Evolutionary conservation across 1,284 basidiomycete species (phyloP).

Genomic region (Fomitopsis pinicola): DNA sequence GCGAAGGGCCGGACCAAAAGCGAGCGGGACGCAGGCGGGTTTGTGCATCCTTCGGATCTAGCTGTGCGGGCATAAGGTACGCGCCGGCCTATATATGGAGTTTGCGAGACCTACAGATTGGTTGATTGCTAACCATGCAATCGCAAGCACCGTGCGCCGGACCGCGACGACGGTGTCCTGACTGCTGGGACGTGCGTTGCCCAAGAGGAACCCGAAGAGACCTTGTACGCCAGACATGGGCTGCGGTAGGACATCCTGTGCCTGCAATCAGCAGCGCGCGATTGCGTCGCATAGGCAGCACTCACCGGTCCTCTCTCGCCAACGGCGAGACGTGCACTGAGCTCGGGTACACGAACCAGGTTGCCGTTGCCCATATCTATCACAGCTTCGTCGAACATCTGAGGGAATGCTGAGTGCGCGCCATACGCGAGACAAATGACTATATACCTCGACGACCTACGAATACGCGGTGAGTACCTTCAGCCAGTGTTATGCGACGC

Average conservation of each 20-base stretch:
- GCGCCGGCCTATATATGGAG: not conserved
- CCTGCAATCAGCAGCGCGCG: not conserved
- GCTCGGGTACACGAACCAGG: slow-evolving; percentile 69
- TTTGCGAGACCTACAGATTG: slow-evolving; percentile 57
- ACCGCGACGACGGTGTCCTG: slow-evolving; percentile 70
- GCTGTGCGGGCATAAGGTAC: slow-evolving; percentile 35
- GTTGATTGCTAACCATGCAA: slow-evolving; percentile 88
- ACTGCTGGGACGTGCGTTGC: slow-evolving; percentile 37
- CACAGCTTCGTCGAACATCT: slow-evolving; percentile 86
- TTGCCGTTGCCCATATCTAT: slow-evolving; percentile 56
- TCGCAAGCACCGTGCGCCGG: slow-evolving; percentile 73
- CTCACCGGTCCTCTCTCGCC: slow-evolving; percentile 69
- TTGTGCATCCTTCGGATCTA: slow-evolving; percentile 52
- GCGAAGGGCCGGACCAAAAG: slow-evolving; percentile 71
- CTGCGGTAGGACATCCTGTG: slow-evolving; percentile 64
- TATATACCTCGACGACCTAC: slow-evolving; percentile 46
- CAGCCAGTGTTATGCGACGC: not conserved
- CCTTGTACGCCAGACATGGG: slow-evolving; percentile 40
- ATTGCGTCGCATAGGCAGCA: slow-evolving; percentile 5
- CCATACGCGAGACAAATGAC: not conserved
- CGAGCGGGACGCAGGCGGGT: slow-evolving; percentile 61
- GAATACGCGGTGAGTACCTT: slow-evolving; percentile 7
- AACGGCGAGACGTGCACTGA: slow-evolving; percentile 64
- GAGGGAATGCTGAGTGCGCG: slow-evolving; percentile 12
- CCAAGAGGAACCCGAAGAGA: slow-evolving; percentile 42